phyloP scores from a whole-genome alignment of 2,329 filamentous ascomycete genomes.

The Dothistroma pini region DNA sequence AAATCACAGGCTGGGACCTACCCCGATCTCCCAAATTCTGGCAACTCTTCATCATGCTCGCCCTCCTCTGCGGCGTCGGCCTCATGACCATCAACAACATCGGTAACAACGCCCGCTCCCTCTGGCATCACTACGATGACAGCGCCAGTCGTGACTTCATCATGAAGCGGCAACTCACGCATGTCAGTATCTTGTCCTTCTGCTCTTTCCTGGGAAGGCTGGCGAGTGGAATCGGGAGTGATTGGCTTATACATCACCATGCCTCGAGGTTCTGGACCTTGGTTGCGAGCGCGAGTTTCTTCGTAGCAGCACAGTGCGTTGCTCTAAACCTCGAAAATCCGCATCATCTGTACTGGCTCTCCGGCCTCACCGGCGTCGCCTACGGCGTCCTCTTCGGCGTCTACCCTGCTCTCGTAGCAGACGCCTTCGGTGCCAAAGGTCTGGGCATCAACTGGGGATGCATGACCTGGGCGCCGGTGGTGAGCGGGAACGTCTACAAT shows the following conservation, averaged over 20 bases:
- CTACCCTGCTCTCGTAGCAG: conserved; percentile 79
- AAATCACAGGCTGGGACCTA: conserved; percentile 81
- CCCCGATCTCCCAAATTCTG: conserved; percentile 76
- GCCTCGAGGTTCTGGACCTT: conserved; percentile 90
- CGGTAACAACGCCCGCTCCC: conserved; percentile 76
- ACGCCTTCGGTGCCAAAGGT: conserved; percentile 85
- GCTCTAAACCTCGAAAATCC: conserved; percentile 75
- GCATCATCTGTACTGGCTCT: conserved; percentile 71
- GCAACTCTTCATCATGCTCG: conserved; percentile 85
- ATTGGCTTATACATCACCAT: conserved; percentile 77
- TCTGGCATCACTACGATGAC: conserved; percentile 84
- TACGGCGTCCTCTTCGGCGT: conserved; percentile 96
- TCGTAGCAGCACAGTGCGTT: conserved; percentile 72
- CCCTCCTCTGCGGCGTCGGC: conserved; percentile 85
- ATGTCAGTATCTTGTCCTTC: conserved; percentile 90
- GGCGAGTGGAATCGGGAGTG: conserved; percentile 73
- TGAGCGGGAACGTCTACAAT: conserved; percentile 90
- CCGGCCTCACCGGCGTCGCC: conserved; percentile 76
- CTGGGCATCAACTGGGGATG: conserved; percentile 95
- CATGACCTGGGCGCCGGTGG: conserved; percentile 84
- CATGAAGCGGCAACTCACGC: conserved; percentile 76
- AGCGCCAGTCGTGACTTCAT: conserved; percentile 70
- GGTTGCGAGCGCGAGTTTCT: conserved; percentile 70
- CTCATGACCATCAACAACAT: conserved; percentile 99
- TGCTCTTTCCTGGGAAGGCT: conserved; percentile 82